Conservation (phyloP, 2,329 filamentous ascomycete genomes). For the Sarocladiaceae sp. region DNA sequence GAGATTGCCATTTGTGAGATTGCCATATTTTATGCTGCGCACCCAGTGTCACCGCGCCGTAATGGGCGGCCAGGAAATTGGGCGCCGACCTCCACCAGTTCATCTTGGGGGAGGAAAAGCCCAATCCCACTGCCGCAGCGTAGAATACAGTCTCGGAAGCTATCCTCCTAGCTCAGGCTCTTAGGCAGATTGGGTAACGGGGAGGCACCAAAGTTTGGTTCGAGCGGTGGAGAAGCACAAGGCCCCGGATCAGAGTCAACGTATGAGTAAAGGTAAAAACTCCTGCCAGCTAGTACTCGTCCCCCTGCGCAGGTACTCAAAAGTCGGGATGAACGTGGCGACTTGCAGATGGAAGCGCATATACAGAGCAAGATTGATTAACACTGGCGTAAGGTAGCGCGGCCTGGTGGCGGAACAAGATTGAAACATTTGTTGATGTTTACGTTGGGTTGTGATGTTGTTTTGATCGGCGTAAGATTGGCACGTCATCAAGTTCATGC, state of each 20-base stretch:
- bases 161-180: not conserved
- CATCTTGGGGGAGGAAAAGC: no score
- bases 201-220: not conserved
- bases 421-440: no score
- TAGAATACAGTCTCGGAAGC: slow-evolving; percentile 4
- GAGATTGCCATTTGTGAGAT: not conserved
- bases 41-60: not conserved
- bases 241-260: not conserved
- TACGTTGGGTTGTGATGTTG: not conserved
- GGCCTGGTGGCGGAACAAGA: no score
- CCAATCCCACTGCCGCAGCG: not conserved
- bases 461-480: slow-evolving; percentile 7
- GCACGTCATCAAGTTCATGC: slow-evolving; percentile 7
- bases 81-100: slow-evolving; percentile 5
- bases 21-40: not conserved
- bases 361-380: no score
- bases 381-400: no score
- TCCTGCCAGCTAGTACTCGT: no score
- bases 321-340: no score
- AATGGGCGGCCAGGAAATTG: not conserved
- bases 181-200: not conserved
- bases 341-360: no score
- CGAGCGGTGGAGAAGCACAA: not conserved
- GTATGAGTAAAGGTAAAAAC: no score
- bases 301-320: no score